Base-by-base conservation (phyloP, 345 rosid species). In the Salix udensis region DNA sequence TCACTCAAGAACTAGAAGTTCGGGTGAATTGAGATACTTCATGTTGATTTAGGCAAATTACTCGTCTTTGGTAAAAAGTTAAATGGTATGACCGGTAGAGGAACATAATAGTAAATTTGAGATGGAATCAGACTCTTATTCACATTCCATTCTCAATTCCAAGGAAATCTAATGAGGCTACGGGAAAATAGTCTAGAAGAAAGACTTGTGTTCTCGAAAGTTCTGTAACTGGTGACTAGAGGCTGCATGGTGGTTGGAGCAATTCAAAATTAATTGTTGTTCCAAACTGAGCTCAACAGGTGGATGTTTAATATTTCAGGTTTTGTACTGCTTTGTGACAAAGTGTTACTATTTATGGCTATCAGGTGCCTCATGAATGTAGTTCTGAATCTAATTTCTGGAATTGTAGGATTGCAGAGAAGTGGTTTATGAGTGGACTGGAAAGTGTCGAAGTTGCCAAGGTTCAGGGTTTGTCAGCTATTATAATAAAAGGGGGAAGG, bases 341-440 rank as follows among this genome's bases (percentile, higher is more conserved):
- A 10, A 1, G 9, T 62, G 18, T 8, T 7, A 36, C 14, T 67
- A 28, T 50, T 66, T 24, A 30, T 40, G 69, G 39, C 21, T 4
- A 31, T 50, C 34, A 42, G 31, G 15, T 55, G 50, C 72, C 50
- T 48, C 11, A 36, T 52, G 77, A 16, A 30, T 73, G 71, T 60
- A 61, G 39, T 15, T 48, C 60, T 73, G 46, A 36, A 72, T 78
- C 67, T 24, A 48, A 66, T 77, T 81, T 74, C 50, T 78, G 69
- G 72, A 64, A 31, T 76, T 87, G 82, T 77, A 93, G 98, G 98
- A 93, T 81, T 95, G 98, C 69, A 82, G 74, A 74, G 92, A 86
- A 83, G 93, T 93, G 85, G 98, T 95, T 58, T 95, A 89, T 82
- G 98, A 95, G 82, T 93, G 98, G 98, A 95, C 97, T 71, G 98